Evolutionary conservation across 2,329 filamentous ascomycete genomes (phyloP).

Genomic region (Ophiocordyceps camponoti-saundersi): DNA sequence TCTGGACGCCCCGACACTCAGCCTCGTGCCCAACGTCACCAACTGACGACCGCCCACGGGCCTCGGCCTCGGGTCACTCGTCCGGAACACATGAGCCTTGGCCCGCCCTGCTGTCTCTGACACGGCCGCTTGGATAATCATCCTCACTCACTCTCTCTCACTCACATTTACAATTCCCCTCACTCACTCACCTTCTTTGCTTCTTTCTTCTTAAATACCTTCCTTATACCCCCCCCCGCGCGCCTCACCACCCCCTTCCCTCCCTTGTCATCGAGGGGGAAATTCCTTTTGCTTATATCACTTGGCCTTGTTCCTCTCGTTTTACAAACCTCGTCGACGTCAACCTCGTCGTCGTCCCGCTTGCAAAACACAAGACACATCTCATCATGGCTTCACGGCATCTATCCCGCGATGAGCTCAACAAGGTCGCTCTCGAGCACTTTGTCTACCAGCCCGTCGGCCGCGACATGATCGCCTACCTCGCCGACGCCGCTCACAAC

Average conservation of each 20-base stretch:
- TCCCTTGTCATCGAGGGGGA: background rate
- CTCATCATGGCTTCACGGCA: slow-evolving; percentile 27
- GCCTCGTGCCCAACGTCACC: slow-evolving; percentile 28
- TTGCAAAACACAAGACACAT: slow-evolving; percentile 1
- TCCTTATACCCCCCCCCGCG: background rate
- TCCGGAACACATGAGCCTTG: slow-evolving; percentile 14
- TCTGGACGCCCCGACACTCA: slow-evolving; percentile 10
- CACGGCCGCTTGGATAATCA: slow-evolving; percentile 3
- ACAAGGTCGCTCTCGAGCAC: slow-evolving; percentile 59
- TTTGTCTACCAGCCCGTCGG: slow-evolving; percentile 66
- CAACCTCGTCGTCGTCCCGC: background rate
- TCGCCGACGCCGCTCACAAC: slow-evolving; percentile 55
- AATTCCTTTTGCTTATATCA: background rate
- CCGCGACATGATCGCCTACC: slow-evolving; percentile 60
- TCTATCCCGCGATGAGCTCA: slow-evolving; percentile 38
- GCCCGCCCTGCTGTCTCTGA: slow-evolving; percentile 7
- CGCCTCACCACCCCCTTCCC: slow-evolving; percentile 1
- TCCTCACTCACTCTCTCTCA: slow-evolving; percentile 2
- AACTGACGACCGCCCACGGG: slow-evolving; percentile 17
- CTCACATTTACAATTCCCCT: slow-evolving; percentile 3
- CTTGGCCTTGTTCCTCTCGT: background rate
- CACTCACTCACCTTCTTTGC: background rate
- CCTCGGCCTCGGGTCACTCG: slow-evolving; percentile 11
- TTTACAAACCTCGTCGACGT: background rate
- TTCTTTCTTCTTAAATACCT: background rate